Evolutionary conservation across 106 monocot species (phyloP).

Genomic region (Alisma plantagoaquatica): DNA sequence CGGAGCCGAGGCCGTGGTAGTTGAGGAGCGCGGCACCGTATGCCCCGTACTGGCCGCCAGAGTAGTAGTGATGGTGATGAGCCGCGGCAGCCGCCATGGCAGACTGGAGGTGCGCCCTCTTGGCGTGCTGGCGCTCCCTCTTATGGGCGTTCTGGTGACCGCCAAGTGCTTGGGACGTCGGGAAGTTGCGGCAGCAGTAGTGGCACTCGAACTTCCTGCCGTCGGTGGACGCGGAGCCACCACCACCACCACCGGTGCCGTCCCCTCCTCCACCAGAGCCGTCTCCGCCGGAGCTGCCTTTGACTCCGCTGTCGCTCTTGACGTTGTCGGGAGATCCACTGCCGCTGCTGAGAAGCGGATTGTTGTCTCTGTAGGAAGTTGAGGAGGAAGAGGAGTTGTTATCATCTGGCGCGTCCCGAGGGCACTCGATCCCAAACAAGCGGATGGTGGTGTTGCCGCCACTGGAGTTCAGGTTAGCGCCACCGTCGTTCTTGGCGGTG

Average conservation of each 20-base stretch:
- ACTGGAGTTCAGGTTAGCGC: conserved; percentile 13
- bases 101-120: conserved; percentile 65
- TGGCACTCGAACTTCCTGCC: conserved; percentile 77
- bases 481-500: background rate
- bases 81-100: conserved; percentile 37
- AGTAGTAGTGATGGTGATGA: conserved; percentile 36
- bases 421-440: conserved; percentile 39
- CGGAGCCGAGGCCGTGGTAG: conserved; percentile 24
- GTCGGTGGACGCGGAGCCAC: background rate
- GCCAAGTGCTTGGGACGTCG: conserved; percentile 93
- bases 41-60: conserved; percentile 70
- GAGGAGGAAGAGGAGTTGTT: background rate
- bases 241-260: background rate
- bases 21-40: no score
- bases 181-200: conserved; percentile 91
- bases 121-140: conserved; percentile 82
- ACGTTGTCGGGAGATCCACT: no score
- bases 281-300: background rate
- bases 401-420: background rate
- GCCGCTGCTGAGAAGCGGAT: no score
- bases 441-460: conserved; percentile 17
- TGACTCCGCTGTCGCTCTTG: no score
- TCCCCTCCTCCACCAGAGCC: background rate
- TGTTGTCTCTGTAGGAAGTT: background rate
- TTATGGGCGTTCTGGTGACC: conserved; percentile 99